These are phyloP conservation scores for Euphrasia confusa DNA, from an alignment of 257 asterid species.

Conservation along the genomic window DNA sequence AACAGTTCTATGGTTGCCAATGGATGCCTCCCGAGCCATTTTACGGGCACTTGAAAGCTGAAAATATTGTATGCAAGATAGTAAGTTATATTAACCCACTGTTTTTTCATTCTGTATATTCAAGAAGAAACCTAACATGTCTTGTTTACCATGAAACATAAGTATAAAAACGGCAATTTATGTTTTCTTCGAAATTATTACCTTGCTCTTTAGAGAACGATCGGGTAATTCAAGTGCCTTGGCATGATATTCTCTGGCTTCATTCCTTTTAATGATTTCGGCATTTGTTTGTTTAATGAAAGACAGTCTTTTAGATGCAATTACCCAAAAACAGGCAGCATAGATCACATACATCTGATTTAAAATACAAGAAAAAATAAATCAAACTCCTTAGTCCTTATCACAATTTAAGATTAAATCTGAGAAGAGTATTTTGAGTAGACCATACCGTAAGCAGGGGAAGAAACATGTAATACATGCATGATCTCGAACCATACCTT, in stretches of 20 bases:
- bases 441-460: background rate
- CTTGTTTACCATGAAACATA: no score
- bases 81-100: background rate
- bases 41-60: background rate
- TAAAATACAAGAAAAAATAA: no score
- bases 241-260: background rate
- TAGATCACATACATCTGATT: background rate
- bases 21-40: background rate
- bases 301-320: background rate
- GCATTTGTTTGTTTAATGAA: background rate
- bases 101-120: no score
- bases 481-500: background rate
- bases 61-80: background rate
- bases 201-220: background rate
- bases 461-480: background rate
- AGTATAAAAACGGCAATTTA: no score
- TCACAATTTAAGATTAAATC: no score
- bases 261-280: background rate
- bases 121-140: no score
- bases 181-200: background rate
- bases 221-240: constrained; percentile 1
- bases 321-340: background rate
- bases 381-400: no score
- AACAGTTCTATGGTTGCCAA: background rate
- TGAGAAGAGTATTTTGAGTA: background rate